Evolutionary conservation across 2,329 filamentous ascomycete genomes (phyloP).

Genomic region (Cladosporium austrohemisphaericum): DNA sequence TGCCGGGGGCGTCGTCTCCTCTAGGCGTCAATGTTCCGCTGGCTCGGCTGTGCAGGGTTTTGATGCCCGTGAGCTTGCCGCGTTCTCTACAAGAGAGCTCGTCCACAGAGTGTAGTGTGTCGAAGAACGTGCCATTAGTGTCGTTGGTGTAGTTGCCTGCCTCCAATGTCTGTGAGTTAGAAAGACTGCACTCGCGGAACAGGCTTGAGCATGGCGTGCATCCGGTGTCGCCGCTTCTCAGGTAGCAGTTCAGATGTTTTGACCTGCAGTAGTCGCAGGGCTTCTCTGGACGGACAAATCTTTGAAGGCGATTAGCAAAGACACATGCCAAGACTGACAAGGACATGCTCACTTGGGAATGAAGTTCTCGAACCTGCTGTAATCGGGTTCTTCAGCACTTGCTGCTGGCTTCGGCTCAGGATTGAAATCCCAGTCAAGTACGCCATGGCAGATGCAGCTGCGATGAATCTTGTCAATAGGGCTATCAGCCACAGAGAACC

Average conservation of each 20-base stretch:
- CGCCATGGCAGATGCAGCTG: conserved; percentile 22
- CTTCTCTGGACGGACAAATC: conserved; percentile 40
- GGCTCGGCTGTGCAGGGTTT: conserved; percentile 30
- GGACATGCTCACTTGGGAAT: conserved; percentile 32
- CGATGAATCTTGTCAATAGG: not conserved
- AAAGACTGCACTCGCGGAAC: conserved; percentile 48
- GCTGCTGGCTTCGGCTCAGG: not conserved
- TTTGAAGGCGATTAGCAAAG: conserved; percentile 25
- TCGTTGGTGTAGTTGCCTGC: conserved; percentile 25
- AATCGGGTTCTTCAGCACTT: conserved; percentile 25
- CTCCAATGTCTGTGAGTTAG: conserved; percentile 29
- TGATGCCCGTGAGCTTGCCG: conserved; percentile 36
- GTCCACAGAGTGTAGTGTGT: conserved; percentile 46
- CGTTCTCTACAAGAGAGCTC: conserved; percentile 37
- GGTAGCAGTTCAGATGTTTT: conserved; percentile 46
- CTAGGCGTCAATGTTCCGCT: conserved; percentile 21
- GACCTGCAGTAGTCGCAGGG: conserved; percentile 48
- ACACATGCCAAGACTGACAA: not conserved
- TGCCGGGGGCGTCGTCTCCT: conserved; percentile 33
- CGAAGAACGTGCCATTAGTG: conserved; percentile 36
- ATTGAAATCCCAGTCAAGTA: conserved; percentile 18
- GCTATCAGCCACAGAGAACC: not conserved
- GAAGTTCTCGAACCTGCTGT: conserved; percentile 45
- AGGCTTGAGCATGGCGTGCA: conserved; percentile 48
- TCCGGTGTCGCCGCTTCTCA: conserved; percentile 36